Percentiles rank a stretch among this genome's conserved stretches.
These are phyloP conservation scores for Blastobotrys capitulatus DNA, from an alignment of 1,139 yeast species.

Conservation along the genomic window DNA sequence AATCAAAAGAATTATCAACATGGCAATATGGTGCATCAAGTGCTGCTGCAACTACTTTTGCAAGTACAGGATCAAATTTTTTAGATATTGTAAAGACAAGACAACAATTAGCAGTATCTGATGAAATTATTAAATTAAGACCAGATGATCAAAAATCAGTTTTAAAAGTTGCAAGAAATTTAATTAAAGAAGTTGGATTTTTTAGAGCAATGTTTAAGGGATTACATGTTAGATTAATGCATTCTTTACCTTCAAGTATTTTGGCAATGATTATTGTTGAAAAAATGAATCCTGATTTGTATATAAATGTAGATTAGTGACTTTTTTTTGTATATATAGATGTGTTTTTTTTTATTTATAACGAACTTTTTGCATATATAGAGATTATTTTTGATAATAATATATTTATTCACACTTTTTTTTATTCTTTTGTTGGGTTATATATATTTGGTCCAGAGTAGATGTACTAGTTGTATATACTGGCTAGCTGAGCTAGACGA, in stretches of 20 bases:
- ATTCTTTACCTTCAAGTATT: slow-evolving; percentile 38
- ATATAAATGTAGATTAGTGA: neutral
- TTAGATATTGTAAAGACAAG: slow-evolving; percentile 41
- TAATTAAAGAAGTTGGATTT: slow-evolving; percentile 36
- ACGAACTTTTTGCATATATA: too few species aligned
- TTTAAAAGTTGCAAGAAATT: slow-evolving; percentile 31
- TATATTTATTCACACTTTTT: too few species aligned
- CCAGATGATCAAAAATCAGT: slow-evolving; percentile 38
- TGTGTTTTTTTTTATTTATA: too few species aligned
- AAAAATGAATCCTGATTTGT: slow-evolving; percentile 34
- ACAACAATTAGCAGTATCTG: slow-evolving; percentile 40
- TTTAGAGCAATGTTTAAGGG: slow-evolving; percentile 36
- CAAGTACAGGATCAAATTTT: slow-evolving; percentile 38
- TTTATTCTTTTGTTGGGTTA: too few species aligned
- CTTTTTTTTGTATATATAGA: too few species aligned
- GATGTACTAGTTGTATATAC: too few species aligned
- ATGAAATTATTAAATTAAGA: slow-evolving; percentile 35
- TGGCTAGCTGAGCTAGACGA: too few species aligned
- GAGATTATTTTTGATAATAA: too few species aligned
- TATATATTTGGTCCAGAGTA: too few species aligned
- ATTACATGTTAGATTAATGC: slow-evolving; percentile 35
- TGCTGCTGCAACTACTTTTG: slow-evolving; percentile 36
- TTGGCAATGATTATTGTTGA: slow-evolving; percentile 40
- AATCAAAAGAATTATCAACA: slow-evolving; percentile 21
- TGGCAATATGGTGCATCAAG: slow-evolving; percentile 34